These are phyloP conservation scores for Coniochaeta prunicola DNA, from an alignment of 2,329 filamentous ascomycete genomes.

Conservation along the genomic window DNA sequence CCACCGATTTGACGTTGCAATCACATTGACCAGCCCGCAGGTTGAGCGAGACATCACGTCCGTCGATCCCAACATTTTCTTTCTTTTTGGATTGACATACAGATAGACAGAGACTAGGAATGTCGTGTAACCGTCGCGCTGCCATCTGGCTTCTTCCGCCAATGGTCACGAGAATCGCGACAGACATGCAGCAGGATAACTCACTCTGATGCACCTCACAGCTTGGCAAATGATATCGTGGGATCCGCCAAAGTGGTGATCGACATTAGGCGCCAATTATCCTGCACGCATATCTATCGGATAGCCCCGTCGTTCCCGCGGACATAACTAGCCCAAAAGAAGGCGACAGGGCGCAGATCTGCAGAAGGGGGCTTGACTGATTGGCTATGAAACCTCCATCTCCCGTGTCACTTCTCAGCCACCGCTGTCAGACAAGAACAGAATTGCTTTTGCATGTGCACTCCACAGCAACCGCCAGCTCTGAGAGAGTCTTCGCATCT, in stretches of 20 bases:
- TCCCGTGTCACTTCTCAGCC: neutral
- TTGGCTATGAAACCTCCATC: neutral
- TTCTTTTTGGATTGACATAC: neutral
- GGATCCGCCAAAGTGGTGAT: neutral
- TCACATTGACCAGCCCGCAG: neutral
- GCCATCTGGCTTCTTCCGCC: neutral
- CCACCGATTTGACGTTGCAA: neutral
- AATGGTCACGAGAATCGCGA: neutral
- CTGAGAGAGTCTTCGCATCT: constrained; percentile 5
- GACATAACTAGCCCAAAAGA: neutral
- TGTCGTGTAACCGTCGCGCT: neutral
- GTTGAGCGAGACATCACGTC: neutral
- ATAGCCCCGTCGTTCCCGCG: neutral
- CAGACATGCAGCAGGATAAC: neutral
- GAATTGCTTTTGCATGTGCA: neutral
- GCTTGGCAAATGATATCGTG: neutral
- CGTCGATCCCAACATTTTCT: neutral
- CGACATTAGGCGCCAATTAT: neutral
- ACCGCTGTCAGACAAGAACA: neutral
- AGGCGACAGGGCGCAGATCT: neutral
- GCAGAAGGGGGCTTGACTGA: neutral
- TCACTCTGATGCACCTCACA: neutral
- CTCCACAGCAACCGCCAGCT: neutral
- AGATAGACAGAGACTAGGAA: neutral
- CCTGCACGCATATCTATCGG: neutral